These are phyloP conservation scores for Camellia japonica DNA, from an alignment of 148 eudicot genomes.

Conservation along the genomic window DNA sequence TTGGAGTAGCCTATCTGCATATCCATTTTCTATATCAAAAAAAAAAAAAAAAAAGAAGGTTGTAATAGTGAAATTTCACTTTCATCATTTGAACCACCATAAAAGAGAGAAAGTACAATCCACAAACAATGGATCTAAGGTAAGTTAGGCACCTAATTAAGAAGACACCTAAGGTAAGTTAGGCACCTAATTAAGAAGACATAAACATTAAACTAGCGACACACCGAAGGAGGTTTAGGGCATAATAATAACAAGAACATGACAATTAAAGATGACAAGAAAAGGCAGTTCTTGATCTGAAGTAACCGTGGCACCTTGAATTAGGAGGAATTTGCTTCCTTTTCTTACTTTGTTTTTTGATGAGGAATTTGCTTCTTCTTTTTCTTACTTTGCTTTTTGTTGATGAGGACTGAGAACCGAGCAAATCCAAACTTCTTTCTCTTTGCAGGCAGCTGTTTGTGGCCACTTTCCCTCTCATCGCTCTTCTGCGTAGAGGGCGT, in stretches of 20 bases:
- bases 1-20: too few species aligned
- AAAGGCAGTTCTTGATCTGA: too few species aligned
- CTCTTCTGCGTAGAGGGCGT: slow-evolving; percentile 31
- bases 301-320: slow-evolving; percentile 22
- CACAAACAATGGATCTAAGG: background rate
- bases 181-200: too few species aligned
- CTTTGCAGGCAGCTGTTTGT: slow-evolving; percentile 46
- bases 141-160: too few species aligned
- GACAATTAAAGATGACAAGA: background rate
- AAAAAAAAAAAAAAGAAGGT: too few species aligned
- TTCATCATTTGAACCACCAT: background rate
- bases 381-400: slow-evolving; percentile 66
- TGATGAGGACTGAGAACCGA: slow-evolving; percentile 58
- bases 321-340: slow-evolving; percentile 49
- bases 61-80: background rate
- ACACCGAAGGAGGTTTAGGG: too few species aligned
- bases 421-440: slow-evolving; percentile 89
- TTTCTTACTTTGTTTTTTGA: slow-evolving; percentile 64
- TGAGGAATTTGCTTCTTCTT: slow-evolving; percentile 59
- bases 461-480: slow-evolving; percentile 35
- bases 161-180: too few species aligned
- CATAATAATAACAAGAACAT: too few species aligned
- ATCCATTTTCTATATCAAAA: too few species aligned
- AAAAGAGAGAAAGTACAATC: background rate
- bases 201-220: background rate